These are phyloP conservation scores for Saturnispora sekii DNA, from an alignment of 805 yeast genomes.

Conservation along the genomic window DNA sequence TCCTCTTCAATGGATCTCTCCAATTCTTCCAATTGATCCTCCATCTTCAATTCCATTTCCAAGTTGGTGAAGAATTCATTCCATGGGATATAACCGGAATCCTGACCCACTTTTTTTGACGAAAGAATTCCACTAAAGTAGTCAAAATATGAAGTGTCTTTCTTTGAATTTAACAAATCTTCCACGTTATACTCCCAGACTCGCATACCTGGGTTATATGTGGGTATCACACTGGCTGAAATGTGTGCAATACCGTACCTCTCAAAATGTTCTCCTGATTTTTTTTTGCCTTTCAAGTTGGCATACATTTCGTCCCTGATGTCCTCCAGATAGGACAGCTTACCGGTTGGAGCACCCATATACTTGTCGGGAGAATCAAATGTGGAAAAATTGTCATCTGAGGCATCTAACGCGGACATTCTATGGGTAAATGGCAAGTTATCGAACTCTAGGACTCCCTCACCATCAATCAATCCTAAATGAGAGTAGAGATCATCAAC, in stretches of 20 bases:
- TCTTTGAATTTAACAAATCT: slow-evolving; percentile 2
- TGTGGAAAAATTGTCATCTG: slow-evolving; percentile 18
- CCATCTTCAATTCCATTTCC: slow-evolving; percentile 7
- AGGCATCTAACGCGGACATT: slow-evolving; percentile 7
- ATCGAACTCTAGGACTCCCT: slow-evolving; percentile 1
- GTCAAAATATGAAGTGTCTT: background rate
- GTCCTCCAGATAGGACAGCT: slow-evolving; percentile 52
- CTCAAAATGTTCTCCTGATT: slow-evolving; percentile 37
- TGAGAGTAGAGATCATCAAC: slow-evolving; percentile 10
- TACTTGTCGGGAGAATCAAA: slow-evolving; percentile 22
- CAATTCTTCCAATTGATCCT: slow-evolving; percentile 7
- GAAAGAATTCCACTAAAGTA: slow-evolving; percentile 21
- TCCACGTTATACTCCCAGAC: slow-evolving; percentile 76
- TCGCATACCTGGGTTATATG: slow-evolving; percentile 74
- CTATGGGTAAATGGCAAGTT: slow-evolving; percentile 6
- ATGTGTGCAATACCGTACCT: slow-evolving; percentile 64
- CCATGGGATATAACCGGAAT: slow-evolving; percentile 9
- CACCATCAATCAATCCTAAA: slow-evolving; percentile 4
- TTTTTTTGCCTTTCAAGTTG: slow-evolving; percentile 34
- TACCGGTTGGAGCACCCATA: slow-evolving; percentile 62
- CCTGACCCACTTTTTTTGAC: slow-evolving; percentile 26
- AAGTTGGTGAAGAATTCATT: slow-evolving; percentile 8
- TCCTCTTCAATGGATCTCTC: slow-evolving; percentile 6
- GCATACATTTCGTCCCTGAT: slow-evolving; percentile 48
- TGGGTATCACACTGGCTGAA: slow-evolving; percentile 69